A percentile compares a stretch with the other conserved stretches of the same genome.
Conservation (phyloP, 441 rosid genomes). For the Viola pubescens region DNA sequence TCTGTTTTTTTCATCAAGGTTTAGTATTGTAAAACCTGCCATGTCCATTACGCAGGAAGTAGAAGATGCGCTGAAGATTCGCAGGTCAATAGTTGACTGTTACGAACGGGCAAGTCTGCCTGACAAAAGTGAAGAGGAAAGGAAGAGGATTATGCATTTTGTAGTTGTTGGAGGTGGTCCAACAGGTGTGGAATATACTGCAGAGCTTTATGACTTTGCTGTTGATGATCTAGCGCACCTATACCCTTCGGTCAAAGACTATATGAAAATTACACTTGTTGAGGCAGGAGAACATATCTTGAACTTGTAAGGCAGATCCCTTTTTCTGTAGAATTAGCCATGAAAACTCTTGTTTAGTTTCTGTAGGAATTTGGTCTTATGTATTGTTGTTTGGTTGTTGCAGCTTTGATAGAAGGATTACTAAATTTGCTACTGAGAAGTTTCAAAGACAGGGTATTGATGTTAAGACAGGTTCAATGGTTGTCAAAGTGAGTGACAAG, state of each 20-base stretch:
- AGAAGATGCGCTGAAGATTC: constrained; percentile 80
- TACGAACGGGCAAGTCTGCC: constrained; percentile 81
- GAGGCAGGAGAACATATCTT: constrained; percentile 84
- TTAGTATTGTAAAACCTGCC: neutral
- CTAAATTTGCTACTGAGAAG: constrained; percentile 65
- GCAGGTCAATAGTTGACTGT: constrained; percentile 58
- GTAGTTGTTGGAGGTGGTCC: constrained; percentile 95
- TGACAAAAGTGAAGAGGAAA: constrained; percentile 66
- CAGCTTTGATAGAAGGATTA: constrained; percentile 91
- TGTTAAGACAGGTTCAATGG: constrained; percentile 78
- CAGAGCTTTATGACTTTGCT: constrained; percentile 78
- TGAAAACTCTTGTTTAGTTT: neutral
- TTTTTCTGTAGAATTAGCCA: neutral
- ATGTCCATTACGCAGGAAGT: constrained; percentile 47
- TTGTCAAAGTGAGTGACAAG: constrained; percentile 50
- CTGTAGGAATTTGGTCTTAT: neutral
- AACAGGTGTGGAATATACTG: constrained; percentile 89
- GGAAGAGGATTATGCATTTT: constrained; percentile 66
- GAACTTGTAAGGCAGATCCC: constrained; percentile 54
- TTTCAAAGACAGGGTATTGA: constrained; percentile 71
- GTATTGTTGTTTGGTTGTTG: constrained; percentile 9
- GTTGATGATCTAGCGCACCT: constrained; percentile 56
- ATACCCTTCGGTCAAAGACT: constrained; percentile 50
- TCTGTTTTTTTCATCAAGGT: neutral
- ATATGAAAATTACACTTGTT: constrained; percentile 58